Evolutionary conservation across 805 yeast species (phyloP).

Genomic region (Nakazawaea sp.): DNA sequence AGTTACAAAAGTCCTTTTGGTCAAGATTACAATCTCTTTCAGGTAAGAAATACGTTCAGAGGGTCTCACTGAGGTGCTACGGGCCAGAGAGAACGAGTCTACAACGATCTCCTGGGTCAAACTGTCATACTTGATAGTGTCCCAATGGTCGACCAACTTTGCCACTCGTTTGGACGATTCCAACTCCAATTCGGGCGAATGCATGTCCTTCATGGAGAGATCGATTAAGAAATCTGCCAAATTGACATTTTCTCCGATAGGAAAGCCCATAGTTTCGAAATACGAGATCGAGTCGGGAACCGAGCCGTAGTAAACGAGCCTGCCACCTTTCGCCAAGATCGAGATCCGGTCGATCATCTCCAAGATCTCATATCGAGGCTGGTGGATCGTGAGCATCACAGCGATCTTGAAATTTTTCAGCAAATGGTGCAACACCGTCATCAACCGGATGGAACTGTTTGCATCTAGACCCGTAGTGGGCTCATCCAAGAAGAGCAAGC

Average conservation of each 20-base stretch:
- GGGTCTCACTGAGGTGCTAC: no score
- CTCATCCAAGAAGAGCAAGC: slow-evolving; percentile 64
- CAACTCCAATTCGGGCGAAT: slow-evolving; percentile 21
- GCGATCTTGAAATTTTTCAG: slow-evolving; percentile 52
- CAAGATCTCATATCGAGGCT: slow-evolving; percentile 66
- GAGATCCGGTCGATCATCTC: slow-evolving; percentile 55
- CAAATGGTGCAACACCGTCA: slow-evolving; percentile 46
- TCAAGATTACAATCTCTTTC: slow-evolving; percentile 19
- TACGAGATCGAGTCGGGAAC: slow-evolving; percentile 9
- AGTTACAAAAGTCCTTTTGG: slow-evolving; percentile 27
- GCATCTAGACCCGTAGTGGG: slow-evolving; percentile 36
- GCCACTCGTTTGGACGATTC: slow-evolving; percentile 20
- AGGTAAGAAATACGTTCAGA: not conserved
- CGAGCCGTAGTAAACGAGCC: slow-evolving; percentile 14
- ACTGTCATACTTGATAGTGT: slow-evolving; percentile 7
- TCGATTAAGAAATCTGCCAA: slow-evolving; percentile 29
- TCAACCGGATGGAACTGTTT: slow-evolving; percentile 52
- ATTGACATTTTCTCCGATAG: slow-evolving; percentile 12
- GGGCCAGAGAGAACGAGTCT: not conserved
- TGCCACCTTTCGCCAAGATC: slow-evolving; percentile 55
- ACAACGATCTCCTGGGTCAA: not conserved
- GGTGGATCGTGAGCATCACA: slow-evolving; percentile 63
- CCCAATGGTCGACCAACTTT: slow-evolving; percentile 23
- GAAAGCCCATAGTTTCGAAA: slow-evolving; percentile 11
- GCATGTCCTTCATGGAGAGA: slow-evolving; percentile 28